Evolutionary conservation across 768 basidiomycete species (phyloP).

Genomic region (Termitomyces sp.): DNA sequence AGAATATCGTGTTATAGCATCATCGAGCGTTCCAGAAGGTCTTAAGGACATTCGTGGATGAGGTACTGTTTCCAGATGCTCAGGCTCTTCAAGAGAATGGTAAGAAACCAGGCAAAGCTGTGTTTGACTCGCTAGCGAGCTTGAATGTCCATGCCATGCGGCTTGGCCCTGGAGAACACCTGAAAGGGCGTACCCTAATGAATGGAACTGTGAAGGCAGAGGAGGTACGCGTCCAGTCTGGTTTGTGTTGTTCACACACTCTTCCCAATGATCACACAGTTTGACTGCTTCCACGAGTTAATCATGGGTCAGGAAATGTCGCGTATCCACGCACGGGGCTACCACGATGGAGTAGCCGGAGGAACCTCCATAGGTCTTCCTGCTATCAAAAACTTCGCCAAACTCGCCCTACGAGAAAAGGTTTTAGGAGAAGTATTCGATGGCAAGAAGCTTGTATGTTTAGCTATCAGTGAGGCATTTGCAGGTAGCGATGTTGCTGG

Average conservation of each 20-base stretch:
- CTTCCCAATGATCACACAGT: conserved; percentile 35
- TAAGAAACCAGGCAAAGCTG: conserved; percentile 10
- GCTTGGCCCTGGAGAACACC: conserved; percentile 12
- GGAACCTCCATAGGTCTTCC: conserved; percentile 69
- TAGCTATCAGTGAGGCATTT: conserved; percentile 75
- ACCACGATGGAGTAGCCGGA: conserved; percentile 60
- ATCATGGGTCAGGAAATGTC: conserved; percentile 62
- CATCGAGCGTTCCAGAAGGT: conserved; percentile 14
- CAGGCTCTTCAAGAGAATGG: conserved; percentile 14
- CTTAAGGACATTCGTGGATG: conserved; percentile 13
- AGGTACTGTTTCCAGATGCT: conserved; percentile 13
- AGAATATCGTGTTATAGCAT: conserved; percentile 2
- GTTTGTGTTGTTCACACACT: neutral
- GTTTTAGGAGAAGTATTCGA: conserved; percentile 45
- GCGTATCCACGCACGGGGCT: conserved; percentile 53
- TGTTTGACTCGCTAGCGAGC: conserved; percentile 10
- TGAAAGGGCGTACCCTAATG: conserved; percentile 12
- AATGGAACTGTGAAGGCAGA: conserved; percentile 12
- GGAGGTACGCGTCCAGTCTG: neutral
- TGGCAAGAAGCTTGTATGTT: conserved; percentile 65
- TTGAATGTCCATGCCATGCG: conserved; percentile 14
- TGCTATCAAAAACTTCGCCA: conserved; percentile 38
- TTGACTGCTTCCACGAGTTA: conserved; percentile 53
- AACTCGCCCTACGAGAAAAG: conserved; percentile 40
- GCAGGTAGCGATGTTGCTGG: conserved; percentile 68